Percentiles rank a stretch among this genome's conserved stretches.
Conservation (phyloP, 768 basidiomycete genomes). For the Boletales sp. region DNA sequence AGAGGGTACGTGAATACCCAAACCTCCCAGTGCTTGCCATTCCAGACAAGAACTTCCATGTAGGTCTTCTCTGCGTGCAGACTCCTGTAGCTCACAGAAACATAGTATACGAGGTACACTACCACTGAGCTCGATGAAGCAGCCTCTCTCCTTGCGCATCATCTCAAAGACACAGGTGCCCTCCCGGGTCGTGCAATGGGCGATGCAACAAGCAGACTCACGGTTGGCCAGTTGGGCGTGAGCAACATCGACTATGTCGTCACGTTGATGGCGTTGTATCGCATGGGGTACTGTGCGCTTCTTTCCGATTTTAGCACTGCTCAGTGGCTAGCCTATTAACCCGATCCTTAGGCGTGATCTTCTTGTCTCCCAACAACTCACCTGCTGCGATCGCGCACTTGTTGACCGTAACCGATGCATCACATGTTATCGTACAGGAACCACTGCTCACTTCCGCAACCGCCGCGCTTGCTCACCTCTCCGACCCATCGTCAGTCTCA, state of each 20-base stretch:
- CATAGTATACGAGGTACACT: slow-evolving; percentile 26
- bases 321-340: background rate
- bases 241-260: slow-evolving; percentile 28
- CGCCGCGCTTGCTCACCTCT: slow-evolving; percentile 13
- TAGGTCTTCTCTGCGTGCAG: background rate
- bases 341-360: slow-evolving; percentile 23
- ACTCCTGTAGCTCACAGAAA: no score
- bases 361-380: slow-evolving; percentile 44
- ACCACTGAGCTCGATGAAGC: slow-evolving; percentile 22
- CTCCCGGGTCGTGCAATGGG: slow-evolving; percentile 23
- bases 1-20: slow-evolving; percentile 18
- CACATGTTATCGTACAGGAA: slow-evolving; percentile 23
- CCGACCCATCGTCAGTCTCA: slow-evolving; percentile 19
- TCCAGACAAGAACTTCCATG: slow-evolving; percentile 24
- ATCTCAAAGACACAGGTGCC: slow-evolving; percentile 15
- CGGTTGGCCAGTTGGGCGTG: slow-evolving; percentile 24
- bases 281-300: slow-evolving; percentile 30
- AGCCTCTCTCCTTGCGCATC: slow-evolving; percentile 25
- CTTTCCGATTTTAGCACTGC: background rate
- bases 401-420: slow-evolving; percentile 24
- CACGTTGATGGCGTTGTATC: slow-evolving; percentile 23
- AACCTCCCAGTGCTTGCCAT: slow-evolving; percentile 20
- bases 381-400: slow-evolving; percentile 45
- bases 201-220: slow-evolving; percentile 23
- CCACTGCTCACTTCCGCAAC: slow-evolving; percentile 10